Percentiles rank a stretch among this genome's conserved stretches.
Evolutionary conservation across 352 stramenopile species (phyloP).

Genomic region (Globisporangium cystogenes): DNA sequence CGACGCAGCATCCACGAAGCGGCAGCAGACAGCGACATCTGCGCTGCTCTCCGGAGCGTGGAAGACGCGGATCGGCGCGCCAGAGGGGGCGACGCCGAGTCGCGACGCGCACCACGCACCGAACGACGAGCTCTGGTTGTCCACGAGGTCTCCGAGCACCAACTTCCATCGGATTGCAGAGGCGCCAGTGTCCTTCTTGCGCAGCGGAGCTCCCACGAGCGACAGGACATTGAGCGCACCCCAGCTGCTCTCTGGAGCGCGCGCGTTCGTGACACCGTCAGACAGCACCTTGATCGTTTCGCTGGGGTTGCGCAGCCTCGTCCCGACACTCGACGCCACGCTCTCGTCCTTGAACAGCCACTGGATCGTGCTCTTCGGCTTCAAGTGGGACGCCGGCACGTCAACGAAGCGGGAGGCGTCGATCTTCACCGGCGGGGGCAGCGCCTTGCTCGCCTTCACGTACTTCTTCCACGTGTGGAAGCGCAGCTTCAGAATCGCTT

Average conservation of each 20-base stretch:
- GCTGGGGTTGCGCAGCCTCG: conserved; percentile 23
- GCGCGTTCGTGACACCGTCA: neutral
- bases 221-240: conserved; percentile 22
- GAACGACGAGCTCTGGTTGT: conserved; percentile 50
- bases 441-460: conserved; percentile 34
- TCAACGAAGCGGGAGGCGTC: conserved; percentile 20
- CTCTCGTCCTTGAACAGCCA: conserved; percentile 30
- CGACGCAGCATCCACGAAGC: conserved; percentile 44
- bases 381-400: conserved; percentile 21
- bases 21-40: conserved; percentile 44
- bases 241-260: conserved; percentile 1
- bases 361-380: conserved; percentile 36
- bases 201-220: conserved; percentile 27
- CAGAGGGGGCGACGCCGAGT: conserved; percentile 22
- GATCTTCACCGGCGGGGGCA: conserved; percentile 32
- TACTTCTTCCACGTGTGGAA: conserved; percentile 68
- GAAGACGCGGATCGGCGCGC: conserved; percentile 20
- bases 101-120: conserved; percentile 67
- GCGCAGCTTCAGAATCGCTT: conserved; percentile 46
- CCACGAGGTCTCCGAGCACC: conserved; percentile 63
- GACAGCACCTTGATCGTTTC: conserved; percentile 2
- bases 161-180: conserved; percentile 52
- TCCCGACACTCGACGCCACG: conserved; percentile 8
- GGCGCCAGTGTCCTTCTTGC: conserved; percentile 9
- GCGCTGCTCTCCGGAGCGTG: conserved; percentile 4